Base-by-base conservation (phyloP, 495 filamentous ascomycete genomes). In the Oleoguttula mirabilis region DNA sequence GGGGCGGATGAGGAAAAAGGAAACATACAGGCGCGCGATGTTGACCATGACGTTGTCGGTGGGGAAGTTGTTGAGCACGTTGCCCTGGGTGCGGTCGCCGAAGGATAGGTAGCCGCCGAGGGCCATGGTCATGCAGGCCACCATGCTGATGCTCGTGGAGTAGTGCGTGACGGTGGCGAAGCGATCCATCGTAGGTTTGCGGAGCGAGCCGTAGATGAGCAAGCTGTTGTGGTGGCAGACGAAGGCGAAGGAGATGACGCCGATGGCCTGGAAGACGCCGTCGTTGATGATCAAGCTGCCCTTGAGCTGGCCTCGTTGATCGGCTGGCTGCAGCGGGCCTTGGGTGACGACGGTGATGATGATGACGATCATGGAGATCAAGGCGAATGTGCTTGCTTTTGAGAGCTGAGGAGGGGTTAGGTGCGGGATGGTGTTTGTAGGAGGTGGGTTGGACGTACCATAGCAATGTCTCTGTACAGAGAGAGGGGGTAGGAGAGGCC, bases 11-110 rank as follows among this genome's bases (percentile, higher is more conserved):
- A 25, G 20, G 42, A 31, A 2, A 21, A 12, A 20, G 6, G 17
- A 11, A 15, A 53, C 71, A 52, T 65, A 80, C 75, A 98, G 68
- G 52, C 90, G 76, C 31, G 90, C 90, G 40, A 96, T 75, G 59
- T 95, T 98, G 50, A 95, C 82, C 72, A 96, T 75, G 45, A 78
- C 72, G 60, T 93, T 95, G 55, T 86, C 74, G 6, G 74, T 68
- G 3, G 90, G 85, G 58, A 98, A 95, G 63, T 98, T 98, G 65
- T 98, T 98, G 41, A 98, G 76, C 28, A 98, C 85, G 58, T 98
- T 96, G 42, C 90, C 90, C 54, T 84, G 66, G 0, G 90, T 96
- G 45, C 80, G 76, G 54, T 87, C 82, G 39, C 92, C 87, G 49
- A 98, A 98, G 31, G 79, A 87, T 11, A 98, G 69, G 61, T 94